phyloP scores from a whole-genome alignment of 768 basidiomycete genomes.

The Leucosporidium creatinivorum region DNA sequence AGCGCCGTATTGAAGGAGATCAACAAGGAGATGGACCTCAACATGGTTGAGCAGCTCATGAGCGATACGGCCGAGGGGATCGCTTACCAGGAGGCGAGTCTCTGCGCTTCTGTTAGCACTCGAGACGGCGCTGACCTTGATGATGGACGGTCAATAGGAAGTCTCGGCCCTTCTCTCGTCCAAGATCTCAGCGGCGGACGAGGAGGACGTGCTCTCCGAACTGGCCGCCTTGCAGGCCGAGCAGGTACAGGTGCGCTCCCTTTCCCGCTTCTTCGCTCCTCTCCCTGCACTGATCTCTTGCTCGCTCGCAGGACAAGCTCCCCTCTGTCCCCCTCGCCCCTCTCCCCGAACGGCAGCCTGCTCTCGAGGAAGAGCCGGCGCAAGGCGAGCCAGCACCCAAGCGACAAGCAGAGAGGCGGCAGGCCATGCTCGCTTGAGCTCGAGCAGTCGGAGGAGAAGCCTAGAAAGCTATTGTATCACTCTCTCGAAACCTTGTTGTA shows the following conservation, averaged over 20 bases:
- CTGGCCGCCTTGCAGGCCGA: slow-evolving; percentile 61
- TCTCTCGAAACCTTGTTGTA: no score
- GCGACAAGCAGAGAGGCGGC: no score
- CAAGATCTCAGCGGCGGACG: slow-evolving; percentile 76
- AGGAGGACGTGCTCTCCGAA: slow-evolving; percentile 85
- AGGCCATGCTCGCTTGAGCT: no score
- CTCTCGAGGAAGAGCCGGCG: no score
- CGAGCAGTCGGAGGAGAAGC: no score
- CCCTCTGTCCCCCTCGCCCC: no score
- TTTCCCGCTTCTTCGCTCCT: no score
- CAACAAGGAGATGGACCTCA: slow-evolving; percentile 84
- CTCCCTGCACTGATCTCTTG: no score
- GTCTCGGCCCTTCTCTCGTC: slow-evolving; percentile 78
- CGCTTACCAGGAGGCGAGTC: slow-evolving; percentile 61
- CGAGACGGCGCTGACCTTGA: not conserved
- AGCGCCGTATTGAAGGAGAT: slow-evolving; percentile 89
- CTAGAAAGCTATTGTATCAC: no score
- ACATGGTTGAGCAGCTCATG: slow-evolving; percentile 86
- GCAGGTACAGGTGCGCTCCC: slow-evolving; percentile 43
- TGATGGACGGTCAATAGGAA: slow-evolving; percentile 56
- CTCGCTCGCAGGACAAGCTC: no score
- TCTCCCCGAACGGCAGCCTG: no score
- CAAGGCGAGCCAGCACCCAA: no score
- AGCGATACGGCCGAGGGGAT: slow-evolving; percentile 87
- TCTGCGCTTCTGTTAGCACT: not conserved